Percentiles rank a stretch among this genome's conserved stretches.
These are phyloP conservation scores for Phytophthora litchii DNA, from an alignment of 352 stramenopile species.

Conservation along the genomic window DNA sequence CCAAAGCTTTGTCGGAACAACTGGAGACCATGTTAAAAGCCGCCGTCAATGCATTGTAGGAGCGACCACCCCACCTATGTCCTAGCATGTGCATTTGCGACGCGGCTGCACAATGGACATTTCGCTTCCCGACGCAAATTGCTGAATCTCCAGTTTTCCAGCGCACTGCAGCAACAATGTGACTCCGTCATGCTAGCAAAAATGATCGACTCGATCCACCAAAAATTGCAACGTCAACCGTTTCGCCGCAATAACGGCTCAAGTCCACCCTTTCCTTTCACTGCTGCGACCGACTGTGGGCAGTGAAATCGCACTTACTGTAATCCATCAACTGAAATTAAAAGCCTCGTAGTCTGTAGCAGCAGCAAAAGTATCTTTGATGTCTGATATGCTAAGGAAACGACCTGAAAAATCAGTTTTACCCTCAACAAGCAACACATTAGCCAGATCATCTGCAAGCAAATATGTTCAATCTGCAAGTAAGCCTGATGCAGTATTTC, in stretches of 20 bases:
- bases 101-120: conserved; percentile 3
- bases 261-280: conserved; percentile 10
- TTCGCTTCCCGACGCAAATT: conserved; percentile 2
- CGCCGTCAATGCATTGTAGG: conserved; percentile 5
- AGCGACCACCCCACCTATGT: conserved; percentile 11
- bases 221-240: conserved; percentile 33
- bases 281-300: conserved; percentile 12
- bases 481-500: no score
- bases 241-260: conserved; percentile 15
- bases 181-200: not conserved
- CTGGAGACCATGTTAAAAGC: not conserved
- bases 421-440: conserved; percentile 5
- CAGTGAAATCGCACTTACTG: no score
- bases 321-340: no score
- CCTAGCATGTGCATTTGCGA: conserved; percentile 1
- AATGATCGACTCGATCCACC: conserved; percentile 2
- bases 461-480: no score
- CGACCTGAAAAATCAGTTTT: conserved; percentile 13
- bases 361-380: conserved; percentile 29
- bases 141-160: not conserved
- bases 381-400: conserved; percentile 26
- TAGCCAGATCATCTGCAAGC: no score
- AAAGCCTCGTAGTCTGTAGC: conserved; percentile 5
- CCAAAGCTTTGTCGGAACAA: conserved; percentile 27
- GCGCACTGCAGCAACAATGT: not conserved